These are phyloP conservation scores for Coniella lustricola DNA, from an alignment of 2,329 filamentous ascomycete species.

Conservation along the genomic window DNA sequence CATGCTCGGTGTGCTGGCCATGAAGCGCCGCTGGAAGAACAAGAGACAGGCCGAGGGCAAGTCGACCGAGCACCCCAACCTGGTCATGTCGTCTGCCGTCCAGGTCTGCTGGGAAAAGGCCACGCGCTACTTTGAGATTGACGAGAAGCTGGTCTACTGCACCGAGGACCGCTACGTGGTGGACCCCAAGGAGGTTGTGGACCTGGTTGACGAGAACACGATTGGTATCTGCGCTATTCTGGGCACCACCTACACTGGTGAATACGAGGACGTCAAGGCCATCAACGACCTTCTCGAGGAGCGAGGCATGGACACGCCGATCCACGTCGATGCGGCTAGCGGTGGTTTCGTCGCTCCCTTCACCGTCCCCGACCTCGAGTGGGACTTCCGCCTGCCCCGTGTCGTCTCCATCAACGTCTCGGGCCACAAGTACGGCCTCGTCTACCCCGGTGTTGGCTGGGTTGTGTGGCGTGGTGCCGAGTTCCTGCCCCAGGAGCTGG, in stretches of 20 bases:
- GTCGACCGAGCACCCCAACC: slow-evolving; percentile 72
- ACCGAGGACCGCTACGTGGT: slow-evolving; percentile 55
- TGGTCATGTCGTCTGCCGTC: slow-evolving; percentile 92
- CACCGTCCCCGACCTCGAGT: slow-evolving; percentile 67
- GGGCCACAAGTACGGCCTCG: slow-evolving; percentile 65
- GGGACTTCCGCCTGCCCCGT: slow-evolving; percentile 86
- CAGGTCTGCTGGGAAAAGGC: slow-evolving; percentile 98
- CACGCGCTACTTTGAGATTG: slow-evolving; percentile 82
- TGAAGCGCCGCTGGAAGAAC: slow-evolving; percentile 94
- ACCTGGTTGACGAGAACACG: slow-evolving; percentile 59
- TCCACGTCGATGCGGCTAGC: slow-evolving; percentile 31
- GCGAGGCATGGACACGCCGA: slow-evolving; percentile 69
- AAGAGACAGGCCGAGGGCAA: slow-evolving; percentile 77
- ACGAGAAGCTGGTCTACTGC: slow-evolving; percentile 73
- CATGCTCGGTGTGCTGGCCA: slow-evolving; percentile 75
- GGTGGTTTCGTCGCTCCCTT: slow-evolving; percentile 66
- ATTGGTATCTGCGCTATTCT: slow-evolving; percentile 92
- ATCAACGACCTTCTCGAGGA: slow-evolving; percentile 82
- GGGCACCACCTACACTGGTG: slow-evolving; percentile 88
- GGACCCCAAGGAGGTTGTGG: slow-evolving; percentile 54
- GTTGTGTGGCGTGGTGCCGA: slow-evolving; percentile 80
- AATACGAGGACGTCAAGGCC: slow-evolving; percentile 89
- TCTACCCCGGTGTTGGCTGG: slow-evolving; percentile 92
- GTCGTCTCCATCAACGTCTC: slow-evolving; percentile 93
- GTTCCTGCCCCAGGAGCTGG: slow-evolving; percentile 80